Evolutionary conservation across 208 protist species (phyloP), one percentile per base, ranked within the genome.

Genomic region (Acanthamoeba pearcei): DNA sequence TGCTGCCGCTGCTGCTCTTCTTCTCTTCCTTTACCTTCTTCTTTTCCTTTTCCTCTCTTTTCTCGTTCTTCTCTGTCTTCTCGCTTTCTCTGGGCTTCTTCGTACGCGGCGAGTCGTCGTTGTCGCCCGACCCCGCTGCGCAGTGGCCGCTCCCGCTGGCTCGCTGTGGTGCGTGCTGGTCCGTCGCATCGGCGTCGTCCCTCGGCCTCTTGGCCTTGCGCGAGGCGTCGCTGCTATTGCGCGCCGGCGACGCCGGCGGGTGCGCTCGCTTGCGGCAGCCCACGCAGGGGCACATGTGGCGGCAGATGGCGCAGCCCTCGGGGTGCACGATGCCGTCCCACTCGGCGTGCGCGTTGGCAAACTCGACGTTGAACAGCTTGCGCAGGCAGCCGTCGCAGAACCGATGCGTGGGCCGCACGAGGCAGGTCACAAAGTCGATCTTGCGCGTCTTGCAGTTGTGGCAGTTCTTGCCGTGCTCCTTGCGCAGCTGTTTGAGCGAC

Each of bases 391-490:
- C 29, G 29, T 35, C 27, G 70, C 70, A 78, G 70, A 78, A 78
- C 22, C 70, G 70, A 46, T 78, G 70, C 32, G 70, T 78, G 22
- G 70, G 32, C 32, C 70, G 70, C 70, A 78, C 70, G 35, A n/a
- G 29, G 19, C 70, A 78, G 32, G 70, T 78, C 70, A 78, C 70
- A 46, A 46, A 78, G 70, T 78, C 70, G 70, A 78, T 78, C 70
- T 78, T 78, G 70, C 70, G 70, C 35, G 70, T 78, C 70, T 78
- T 78, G 70, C 70, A 78, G 70, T 78, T 78, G 70, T 78, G 70
- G 70, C 70, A 78, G 35, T 78, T 78, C 70, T 78, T 78, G n/a
- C 70, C 70, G 70, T 78, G 70, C 70, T 78, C 70, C 32, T 46
- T 35, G 6, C 70, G n/a, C n/a, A 78, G 70, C 32, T 78, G 70